phyloP scores from a whole-genome alignment of 1,284 basidiomycete genomes.

The Fomes fomentarius region DNA sequence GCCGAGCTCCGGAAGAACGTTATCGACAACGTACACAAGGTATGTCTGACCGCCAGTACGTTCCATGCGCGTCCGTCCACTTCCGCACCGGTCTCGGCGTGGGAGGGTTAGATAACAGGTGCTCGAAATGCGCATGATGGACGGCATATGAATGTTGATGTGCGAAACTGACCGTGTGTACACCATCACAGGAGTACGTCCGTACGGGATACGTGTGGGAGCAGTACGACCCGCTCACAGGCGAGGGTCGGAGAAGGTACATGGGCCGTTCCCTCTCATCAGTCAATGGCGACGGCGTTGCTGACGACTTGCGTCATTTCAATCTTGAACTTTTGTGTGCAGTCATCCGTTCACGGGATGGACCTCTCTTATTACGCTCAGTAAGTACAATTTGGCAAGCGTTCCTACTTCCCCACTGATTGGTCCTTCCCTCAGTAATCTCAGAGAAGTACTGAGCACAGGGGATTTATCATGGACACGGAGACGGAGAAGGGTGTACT shows the following conservation, averaged over 20 bases:
- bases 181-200: slow-evolving; percentile 75
- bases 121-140: no score
- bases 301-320: slow-evolving; percentile 5
- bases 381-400: slow-evolving; percentile 46
- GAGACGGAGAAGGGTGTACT: neutral
- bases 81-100: no score
- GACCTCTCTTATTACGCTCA: slow-evolving; percentile 83
- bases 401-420: neutral
- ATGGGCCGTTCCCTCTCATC: slow-evolving; percentile 32
- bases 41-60: no score
- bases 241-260: slow-evolving; percentile 83
- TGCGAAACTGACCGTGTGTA: neutral
- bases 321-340: no score
- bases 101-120: no score
- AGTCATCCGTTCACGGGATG: slow-evolving; percentile 94
- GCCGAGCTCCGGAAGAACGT: slow-evolving; percentile 79
- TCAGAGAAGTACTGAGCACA: slow-evolving; percentile 48
- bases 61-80: no score
- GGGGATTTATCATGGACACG: no score
- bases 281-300: no score
- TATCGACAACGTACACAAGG: slow-evolving; percentile 86
- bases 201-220: slow-evolving; percentile 96
- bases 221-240: slow-evolving; percentile 87
- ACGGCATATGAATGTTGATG: no score
- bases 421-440: slow-evolving; percentile 35